Conservation (phyloP, 345 rosid genomes). For the Salix purpurea region DNA sequence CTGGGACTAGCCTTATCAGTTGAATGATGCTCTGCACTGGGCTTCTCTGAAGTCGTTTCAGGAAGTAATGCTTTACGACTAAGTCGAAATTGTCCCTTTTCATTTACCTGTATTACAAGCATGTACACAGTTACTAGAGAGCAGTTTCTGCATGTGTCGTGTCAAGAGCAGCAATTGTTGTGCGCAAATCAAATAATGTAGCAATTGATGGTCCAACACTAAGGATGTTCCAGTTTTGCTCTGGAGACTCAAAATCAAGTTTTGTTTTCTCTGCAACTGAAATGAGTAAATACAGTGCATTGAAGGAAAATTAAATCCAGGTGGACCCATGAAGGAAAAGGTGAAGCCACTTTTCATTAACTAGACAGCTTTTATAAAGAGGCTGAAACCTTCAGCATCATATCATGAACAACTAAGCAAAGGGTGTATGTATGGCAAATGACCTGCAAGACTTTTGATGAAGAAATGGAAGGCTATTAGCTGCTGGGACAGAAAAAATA, state of each 20-base stretch:
- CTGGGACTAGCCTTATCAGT: neutral
- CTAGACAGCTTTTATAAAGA: too few relatives aligned
- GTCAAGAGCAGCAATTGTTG: neutral
- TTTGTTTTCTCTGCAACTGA: neutral
- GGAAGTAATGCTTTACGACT: slow-evolving; percentile 85
- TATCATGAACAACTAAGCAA: too few relatives aligned
- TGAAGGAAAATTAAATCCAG: neutral
- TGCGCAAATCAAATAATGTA: neutral
- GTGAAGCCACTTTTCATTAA: too few relatives aligned
- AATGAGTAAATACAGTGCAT: neutral
- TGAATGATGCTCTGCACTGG: slow-evolving; percentile 33
- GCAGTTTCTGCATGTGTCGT: neutral
- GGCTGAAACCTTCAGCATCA: too few relatives aligned
- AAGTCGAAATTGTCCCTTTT: slow-evolving; percentile 92
- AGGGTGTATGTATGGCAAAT: too few relatives aligned
- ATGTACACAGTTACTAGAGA: neutral
- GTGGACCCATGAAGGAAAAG: too few relatives aligned
- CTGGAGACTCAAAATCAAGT: neutral
- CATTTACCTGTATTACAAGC: slow-evolving; percentile 58
- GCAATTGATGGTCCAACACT: neutral
- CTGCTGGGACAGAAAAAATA: too few relatives aligned
- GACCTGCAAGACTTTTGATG: too few relatives aligned
- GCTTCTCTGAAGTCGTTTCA: slow-evolving; percentile 44
- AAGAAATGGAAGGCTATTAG: too few relatives aligned
- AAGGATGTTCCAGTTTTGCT: neutral